phyloP scores from a whole-genome alignment of 257 asterid species.

The Solanum dulcamara region DNA sequence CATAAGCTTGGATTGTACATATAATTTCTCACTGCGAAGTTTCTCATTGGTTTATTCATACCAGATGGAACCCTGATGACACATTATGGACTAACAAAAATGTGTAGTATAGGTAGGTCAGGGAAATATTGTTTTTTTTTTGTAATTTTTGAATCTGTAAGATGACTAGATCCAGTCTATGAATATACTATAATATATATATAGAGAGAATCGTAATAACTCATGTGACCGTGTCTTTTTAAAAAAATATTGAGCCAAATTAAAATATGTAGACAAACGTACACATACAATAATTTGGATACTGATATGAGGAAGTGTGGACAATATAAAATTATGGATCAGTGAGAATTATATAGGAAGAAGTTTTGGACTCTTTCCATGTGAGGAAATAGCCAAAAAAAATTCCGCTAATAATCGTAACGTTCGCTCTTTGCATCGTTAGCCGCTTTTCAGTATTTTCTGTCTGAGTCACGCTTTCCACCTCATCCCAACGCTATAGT shows the following conservation, averaged over 20 bases:
- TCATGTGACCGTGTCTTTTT: not conserved
- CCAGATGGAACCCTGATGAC: not conserved
- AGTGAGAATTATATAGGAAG: not conserved
- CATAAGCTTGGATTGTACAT: not conserved
- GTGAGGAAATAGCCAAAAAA: not conserved
- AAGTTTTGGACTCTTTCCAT: not conserved
- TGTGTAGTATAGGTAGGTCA: not conserved
- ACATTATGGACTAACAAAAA: not conserved
- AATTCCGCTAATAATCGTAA: not conserved
- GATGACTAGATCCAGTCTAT: not conserved
- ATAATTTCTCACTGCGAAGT: not conserved
- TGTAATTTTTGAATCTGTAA: not conserved
- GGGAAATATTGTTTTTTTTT: not conserved
- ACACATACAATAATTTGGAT: not conserved
- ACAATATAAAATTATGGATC: not conserved
- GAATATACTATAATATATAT: not conserved
- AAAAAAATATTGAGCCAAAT: not conserved
- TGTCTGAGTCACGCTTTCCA: no score
- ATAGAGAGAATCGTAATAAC: not conserved
- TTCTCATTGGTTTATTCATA: not conserved
- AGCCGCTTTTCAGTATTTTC: no score
- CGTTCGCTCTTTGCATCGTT: no score
- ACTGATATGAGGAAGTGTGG: not conserved
- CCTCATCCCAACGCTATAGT: not conserved
- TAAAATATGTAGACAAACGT: not conserved